A percentile compares a stretch with the other conserved stretches of the same genome.
phyloP scores from a whole-genome alignment of 176 grass and related monocot genomes.

The Tillandsia fasciculata region DNA sequence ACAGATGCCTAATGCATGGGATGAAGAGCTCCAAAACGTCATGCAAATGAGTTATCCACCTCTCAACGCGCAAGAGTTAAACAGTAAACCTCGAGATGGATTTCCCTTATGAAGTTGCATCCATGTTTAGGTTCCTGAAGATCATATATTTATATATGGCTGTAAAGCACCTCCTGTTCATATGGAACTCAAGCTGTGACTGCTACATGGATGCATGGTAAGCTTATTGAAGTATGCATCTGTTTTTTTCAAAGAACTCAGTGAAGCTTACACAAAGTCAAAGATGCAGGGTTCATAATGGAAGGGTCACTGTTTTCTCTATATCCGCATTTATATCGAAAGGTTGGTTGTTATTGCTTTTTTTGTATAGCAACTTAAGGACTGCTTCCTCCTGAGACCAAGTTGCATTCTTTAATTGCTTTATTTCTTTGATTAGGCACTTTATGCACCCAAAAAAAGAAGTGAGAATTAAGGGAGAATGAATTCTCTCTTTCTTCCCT shows the following conservation, averaged over 20 bases:
- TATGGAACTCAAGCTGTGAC: neutral
- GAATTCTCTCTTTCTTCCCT: neutral
- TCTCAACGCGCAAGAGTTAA: constrained; percentile 35
- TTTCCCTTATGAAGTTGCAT: neutral
- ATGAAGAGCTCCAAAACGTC: constrained; percentile 45
- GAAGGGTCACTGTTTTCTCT: neutral
- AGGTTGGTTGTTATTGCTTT: neutral
- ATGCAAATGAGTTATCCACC: constrained; percentile 31
- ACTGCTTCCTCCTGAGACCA: neutral
- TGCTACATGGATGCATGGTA: neutral
- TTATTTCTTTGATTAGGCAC: constrained; percentile 13
- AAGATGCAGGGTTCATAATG: neutral
- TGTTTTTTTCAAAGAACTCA: neutral
- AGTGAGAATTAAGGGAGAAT: neutral
- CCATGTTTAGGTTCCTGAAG: neutral
- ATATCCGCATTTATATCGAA: neutral
- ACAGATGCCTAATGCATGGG: constrained; percentile 49
- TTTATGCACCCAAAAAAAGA: constrained; percentile 7
- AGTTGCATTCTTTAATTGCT: constrained; percentile 14
- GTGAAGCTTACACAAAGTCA: neutral
- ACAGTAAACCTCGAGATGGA: constrained; percentile 19
- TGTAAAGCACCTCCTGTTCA: neutral
- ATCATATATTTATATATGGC: neutral
- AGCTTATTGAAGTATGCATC: neutral
- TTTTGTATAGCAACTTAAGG: neutral